phyloP scores from a whole-genome alignment of 2,329 filamentous ascomycete species.

The Aureobasidium sp. region DNA sequence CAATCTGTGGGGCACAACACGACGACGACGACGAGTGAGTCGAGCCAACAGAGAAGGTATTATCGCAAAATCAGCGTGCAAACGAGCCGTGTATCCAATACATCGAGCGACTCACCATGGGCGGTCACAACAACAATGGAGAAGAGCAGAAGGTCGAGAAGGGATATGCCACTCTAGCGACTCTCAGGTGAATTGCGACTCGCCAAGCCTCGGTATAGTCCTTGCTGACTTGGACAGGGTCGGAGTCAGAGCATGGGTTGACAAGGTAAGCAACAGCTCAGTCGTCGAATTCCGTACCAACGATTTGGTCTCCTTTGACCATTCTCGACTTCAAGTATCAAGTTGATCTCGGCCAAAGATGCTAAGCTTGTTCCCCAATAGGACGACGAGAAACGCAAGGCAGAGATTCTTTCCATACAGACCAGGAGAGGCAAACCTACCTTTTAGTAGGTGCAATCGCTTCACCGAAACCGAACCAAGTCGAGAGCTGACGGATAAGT shows the following conservation, averaged over 20 bases:
- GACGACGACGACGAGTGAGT: not conserved
- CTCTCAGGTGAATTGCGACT: slow-evolving; percentile 59
- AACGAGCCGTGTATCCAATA: not conserved
- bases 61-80: not conserved
- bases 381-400: slow-evolving; percentile 79
- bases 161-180: slow-evolving; percentile 76
- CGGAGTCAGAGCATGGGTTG: slow-evolving; percentile 60
- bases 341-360: not conserved
- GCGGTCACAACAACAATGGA: slow-evolving; percentile 20
- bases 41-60: not conserved
- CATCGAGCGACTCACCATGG: not conserved
- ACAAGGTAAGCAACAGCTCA: slow-evolving; percentile 51
- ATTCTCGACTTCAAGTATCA: not conserved
- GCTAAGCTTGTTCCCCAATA: slow-evolving; percentile 25
- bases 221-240: slow-evolving; percentile 42
- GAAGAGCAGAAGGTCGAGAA: slow-evolving; percentile 55
- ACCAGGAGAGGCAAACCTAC: slow-evolving; percentile 80
- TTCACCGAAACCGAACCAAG: not conserved
- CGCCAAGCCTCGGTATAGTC: slow-evolving; percentile 22
- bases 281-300: not conserved
- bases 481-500: slow-evolving; percentile 26
- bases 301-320: not conserved
- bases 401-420: slow-evolving; percentile 92
- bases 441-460: slow-evolving; percentile 57
- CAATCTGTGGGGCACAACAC: slow-evolving; percentile 10